phyloP scores from a whole-genome alignment of 129 eudicot species.

The Escallonia rubra region DNA sequence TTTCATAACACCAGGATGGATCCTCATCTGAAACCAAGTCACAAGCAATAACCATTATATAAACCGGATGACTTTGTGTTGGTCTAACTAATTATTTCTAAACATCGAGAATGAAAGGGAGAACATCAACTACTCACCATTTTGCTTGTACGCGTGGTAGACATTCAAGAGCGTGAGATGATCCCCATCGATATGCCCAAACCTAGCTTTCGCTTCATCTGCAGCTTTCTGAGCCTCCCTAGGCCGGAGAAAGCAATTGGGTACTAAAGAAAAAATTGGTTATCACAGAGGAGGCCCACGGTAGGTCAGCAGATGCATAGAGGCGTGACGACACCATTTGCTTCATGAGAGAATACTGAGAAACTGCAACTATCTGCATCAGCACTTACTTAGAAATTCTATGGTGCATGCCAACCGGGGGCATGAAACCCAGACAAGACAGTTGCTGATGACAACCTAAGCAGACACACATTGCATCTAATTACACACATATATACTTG shows the following conservation, averaged over 20 bases:
- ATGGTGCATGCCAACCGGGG: conserved; percentile 79
- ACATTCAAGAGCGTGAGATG: conserved; percentile 91
- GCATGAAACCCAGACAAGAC: conserved; percentile 68
- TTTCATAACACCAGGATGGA: conserved; percentile 94
- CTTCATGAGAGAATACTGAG: conserved; percentile 28
- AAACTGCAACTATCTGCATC: conserved; percentile 98
- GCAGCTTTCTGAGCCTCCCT: conserved; percentile 99
- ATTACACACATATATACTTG: conserved; percentile 15
- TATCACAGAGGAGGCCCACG: no score
- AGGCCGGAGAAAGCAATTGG: conserved; percentile 99
- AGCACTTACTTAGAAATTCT: conserved; percentile 91
- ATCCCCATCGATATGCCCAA: conserved; percentile 98
- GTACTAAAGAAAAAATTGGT: conserved; percentile 89
- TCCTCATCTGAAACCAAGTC: conserved; percentile 59
- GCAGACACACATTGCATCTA: conserved; percentile 21
- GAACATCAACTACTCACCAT: conserved; percentile 48
- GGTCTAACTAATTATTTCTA: no score
- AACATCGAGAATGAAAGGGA: background rate
- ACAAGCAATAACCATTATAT: background rate
- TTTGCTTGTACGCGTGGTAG: conserved; percentile 96
- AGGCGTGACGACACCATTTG: no score
- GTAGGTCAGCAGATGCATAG: no score
- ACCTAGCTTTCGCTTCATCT: conserved; percentile 98
- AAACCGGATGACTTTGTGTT: background rate
- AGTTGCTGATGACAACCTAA: conserved; percentile 32